Base-by-base conservation (phyloP, 306 rosid species). In the Quercus wislizeni region DNA sequence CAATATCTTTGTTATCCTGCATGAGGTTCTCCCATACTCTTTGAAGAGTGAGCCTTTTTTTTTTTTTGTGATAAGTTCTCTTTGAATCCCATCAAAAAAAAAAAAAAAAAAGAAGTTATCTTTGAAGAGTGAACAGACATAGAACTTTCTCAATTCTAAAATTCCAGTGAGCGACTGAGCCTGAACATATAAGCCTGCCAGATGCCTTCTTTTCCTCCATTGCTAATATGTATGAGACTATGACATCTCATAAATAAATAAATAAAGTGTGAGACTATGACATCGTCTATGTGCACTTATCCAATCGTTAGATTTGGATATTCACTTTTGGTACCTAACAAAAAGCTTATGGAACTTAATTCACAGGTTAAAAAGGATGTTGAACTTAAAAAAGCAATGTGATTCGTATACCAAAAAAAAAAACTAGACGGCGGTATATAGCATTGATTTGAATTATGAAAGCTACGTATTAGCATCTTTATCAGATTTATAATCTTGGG, bases 11-110 rank as follows among this genome's bases (percentile, higher is more conserved):
- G 76, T 84, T 79, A 49, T 87, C 83, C 84, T 84, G 85, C 88
- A 89, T 90, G 82, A 88, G 89, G 85, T 83, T 91, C 82, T 95
- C 95, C 97, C 97, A 95, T 73, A 84, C 88, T 80, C 86, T 90
- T 87, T 89, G 92, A 78, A 95, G 92, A 73, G 82, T 76, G 25
- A 90, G 84, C 83, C 38, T 33, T 33, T 33, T 33, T 33, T 31
- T 30, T 3, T 30, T 30, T 31, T 31, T 31, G 1, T 33, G 2
- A 33, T 33, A 33, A 5, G 38, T 33, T 33, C 38, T 33, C 27
- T 25, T 25, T 25, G 27, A 25, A 25, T 27, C 30, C 30, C 30
- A 27, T 27, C 3, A 27, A 27, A 27, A 27, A 27, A 27, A 27
- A 27, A 27, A 25, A 25, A 27, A 27, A 27, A 27, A 25, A 25